These are phyloP conservation scores for Fremontodendron californicum DNA, from an alignment of 345 rosid genomes.

Conservation along the genomic window DNA sequence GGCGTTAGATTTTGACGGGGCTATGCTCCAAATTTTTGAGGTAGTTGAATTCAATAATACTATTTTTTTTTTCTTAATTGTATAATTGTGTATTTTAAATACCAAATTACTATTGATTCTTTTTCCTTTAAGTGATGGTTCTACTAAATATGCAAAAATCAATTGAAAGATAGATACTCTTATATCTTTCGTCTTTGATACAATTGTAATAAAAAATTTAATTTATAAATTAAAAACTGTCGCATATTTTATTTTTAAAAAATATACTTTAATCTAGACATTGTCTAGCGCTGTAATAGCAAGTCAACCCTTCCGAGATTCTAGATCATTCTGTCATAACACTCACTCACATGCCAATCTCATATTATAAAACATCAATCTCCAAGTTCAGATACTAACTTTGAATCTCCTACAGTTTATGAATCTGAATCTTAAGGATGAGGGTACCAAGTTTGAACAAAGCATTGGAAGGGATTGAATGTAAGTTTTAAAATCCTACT, in stretches of 20 bases:
- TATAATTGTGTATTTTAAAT: too few species aligned
- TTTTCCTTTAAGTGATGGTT: too few species aligned
- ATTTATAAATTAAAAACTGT: too few species aligned
- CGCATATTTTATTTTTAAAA: constrained; percentile 16
- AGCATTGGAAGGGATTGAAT: neutral
- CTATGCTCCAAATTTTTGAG: too few species aligned
- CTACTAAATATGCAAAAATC: too few species aligned
- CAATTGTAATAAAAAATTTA: too few species aligned
- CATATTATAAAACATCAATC: neutral
- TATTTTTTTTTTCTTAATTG: too few species aligned
- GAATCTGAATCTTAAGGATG: neutral
- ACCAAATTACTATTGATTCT: too few species aligned
- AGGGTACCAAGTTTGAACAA: neutral
- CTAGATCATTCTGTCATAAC: neutral
- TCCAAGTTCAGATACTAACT: neutral
- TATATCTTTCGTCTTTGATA: too few species aligned
- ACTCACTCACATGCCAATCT: neutral
- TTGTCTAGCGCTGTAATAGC: neutral
- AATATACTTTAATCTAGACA: too few species aligned
- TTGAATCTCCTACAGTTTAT: neutral
- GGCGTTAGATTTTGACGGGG: constrained; percentile 12
- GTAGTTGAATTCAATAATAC: too few species aligned
- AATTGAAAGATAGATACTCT: too few species aligned
- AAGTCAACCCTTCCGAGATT: constrained; percentile 9
- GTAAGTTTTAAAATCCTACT: neutral